Conservation (phyloP, 192 early-diverging fungal species). For the Backusella circina region DNA sequence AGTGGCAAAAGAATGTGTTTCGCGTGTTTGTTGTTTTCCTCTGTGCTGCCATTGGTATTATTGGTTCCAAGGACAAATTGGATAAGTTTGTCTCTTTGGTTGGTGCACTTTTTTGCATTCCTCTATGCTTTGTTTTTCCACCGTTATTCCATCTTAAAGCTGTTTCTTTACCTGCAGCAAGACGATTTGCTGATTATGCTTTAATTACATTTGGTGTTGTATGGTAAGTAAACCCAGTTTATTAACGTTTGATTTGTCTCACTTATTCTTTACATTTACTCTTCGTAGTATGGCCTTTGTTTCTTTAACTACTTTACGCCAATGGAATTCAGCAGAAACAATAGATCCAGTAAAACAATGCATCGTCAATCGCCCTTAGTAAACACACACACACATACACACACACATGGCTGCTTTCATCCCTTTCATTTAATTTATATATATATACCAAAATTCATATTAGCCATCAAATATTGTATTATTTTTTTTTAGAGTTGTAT, state of each 20-base stretch:
- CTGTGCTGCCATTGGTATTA: conserved; percentile 57
- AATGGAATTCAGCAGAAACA: conserved; percentile 17
- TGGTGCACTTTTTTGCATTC: conserved; percentile 60
- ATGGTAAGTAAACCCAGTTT: conserved; percentile 14
- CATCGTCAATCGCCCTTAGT: background rate
- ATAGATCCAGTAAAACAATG: conserved; percentile 15
- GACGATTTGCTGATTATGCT: conserved; percentile 41
- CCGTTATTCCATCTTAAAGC: conserved; percentile 68
- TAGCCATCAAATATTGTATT: background rate
- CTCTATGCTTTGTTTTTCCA: conserved; percentile 73
- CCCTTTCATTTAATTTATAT: background rate
- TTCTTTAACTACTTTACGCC: background rate
- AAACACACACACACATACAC: background rate
- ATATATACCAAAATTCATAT: background rate
- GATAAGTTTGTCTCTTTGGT: conserved; percentile 72
- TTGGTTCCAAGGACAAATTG: conserved; percentile 55
- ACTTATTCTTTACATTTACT: background rate
- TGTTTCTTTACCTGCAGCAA: conserved; percentile 29
- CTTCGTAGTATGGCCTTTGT: conserved; percentile 12
- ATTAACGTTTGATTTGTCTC: background rate
- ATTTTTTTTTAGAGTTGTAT: background rate
- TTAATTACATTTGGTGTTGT: conserved; percentile 61
- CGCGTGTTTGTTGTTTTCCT: conserved; percentile 52
- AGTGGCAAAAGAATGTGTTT: conserved; percentile 75
- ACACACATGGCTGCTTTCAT: background rate